Base-by-base conservation (phyloP, 805 yeast genomes). In the Spathaspora sp. region DNA sequence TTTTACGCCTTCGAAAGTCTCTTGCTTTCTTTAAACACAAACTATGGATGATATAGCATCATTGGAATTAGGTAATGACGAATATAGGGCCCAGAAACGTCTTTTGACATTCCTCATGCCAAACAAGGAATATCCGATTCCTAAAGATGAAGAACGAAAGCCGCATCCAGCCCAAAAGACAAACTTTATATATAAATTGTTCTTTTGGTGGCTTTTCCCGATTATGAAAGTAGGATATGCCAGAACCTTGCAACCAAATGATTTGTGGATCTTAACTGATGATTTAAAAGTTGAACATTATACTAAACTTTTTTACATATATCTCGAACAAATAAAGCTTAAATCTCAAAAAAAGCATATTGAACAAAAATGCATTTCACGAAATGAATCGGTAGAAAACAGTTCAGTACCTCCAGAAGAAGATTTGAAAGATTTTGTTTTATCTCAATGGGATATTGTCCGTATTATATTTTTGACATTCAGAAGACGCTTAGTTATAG, bases 201-300 rank as follows among this genome's bases (percentile, higher is more conserved):
- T 83, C 58, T 81, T 84, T 63, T 77, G 84, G 81, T 86, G 90
- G 89, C 65, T 86, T 44, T 63, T 68, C 39, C 89, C 89, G 0
- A 57, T 86, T 46, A 65, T 86, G 71, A 68, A 65, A 19, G 79
- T 78, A 6, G 91, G 91, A 8, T 86, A 86, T 64, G 82, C 79
- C 63, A 74, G 91, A 60, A 84, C 89, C 0, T 64, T 86, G 43
- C 79, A 78, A 42, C 80, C 85, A 3, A 76, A 77, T 47, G 91
- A 86, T 64, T 60, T 85, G 55, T 85, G 52, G 57, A 48, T 47
- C 20, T 58, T 69, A 42, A 58, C 67, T 11, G 68, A 66, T 32
- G 63, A 67, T 35, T 54, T 70, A 64, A 65, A 64, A 50, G 65
- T 68, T 19, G 63, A 66, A 26, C 47, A 54, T 29, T 57, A 64